A percentile compares a stretch with the other conserved stretches of the same genome.
phyloP scores from a whole-genome alignment of 495 filamentous ascomycete species.

The Penicillium pancosmium region DNA sequence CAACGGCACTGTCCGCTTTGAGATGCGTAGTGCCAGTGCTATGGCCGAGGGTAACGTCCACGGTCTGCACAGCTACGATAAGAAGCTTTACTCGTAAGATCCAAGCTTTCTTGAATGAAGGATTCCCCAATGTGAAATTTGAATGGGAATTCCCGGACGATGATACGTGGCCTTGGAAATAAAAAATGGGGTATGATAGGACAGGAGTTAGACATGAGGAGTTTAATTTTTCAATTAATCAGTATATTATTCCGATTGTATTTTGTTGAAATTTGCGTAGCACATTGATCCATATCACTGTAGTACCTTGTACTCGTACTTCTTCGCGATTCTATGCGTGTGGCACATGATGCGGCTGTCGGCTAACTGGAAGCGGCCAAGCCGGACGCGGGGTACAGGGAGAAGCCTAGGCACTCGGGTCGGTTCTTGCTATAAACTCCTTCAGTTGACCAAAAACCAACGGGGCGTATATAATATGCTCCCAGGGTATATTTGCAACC shows the following conservation, averaged over 20 bases:
- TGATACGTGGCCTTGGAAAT: slow-evolving; percentile 38
- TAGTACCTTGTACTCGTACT: not conserved
- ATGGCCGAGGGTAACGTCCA: slow-evolving; percentile 96
- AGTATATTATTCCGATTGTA: slow-evolving; percentile 14
- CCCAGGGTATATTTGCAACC: slow-evolving; percentile 4
- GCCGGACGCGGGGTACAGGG: slow-evolving; percentile 32
- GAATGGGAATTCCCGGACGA: slow-evolving; percentile 29
- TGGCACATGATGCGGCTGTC: slow-evolving; percentile 24
- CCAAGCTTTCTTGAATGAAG: slow-evolving; percentile 23
- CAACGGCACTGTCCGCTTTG: slow-evolving; percentile 83
- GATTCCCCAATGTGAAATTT: slow-evolving; percentile 29
- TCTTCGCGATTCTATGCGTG: not conserved
- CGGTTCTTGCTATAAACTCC: slow-evolving; percentile 21
- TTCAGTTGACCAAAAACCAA: not conserved
- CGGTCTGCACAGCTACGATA: slow-evolving; percentile 95
- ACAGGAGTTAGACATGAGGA: slow-evolving; percentile 34
- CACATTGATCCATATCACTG: not conserved
- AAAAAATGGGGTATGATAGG: slow-evolving; percentile 39
- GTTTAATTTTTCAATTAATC: slow-evolving; percentile 34
- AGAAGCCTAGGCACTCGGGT: slow-evolving; percentile 34
- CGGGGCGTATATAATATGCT: slow-evolving; percentile 20
- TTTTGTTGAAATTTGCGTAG: not conserved
- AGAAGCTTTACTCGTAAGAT: slow-evolving; percentile 92
- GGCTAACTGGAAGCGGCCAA: slow-evolving; percentile 24
- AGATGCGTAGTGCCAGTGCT: slow-evolving; percentile 90